Evolutionary conservation across 75 land plant species (phyloP).

Genomic region (Larix kaempferi): DNA sequence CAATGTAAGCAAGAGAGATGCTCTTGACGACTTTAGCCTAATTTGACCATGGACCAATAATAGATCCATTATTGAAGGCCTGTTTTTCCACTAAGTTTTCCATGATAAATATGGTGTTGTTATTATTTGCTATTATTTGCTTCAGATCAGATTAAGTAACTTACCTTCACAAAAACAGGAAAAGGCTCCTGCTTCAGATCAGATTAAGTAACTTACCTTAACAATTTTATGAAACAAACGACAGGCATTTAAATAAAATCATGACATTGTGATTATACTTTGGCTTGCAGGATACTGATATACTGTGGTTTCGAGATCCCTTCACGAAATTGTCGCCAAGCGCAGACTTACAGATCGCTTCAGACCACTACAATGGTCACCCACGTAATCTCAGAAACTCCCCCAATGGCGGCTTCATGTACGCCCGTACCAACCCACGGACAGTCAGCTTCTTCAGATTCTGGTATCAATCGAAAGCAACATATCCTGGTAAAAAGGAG

Average conservation of each 20-base stretch:
- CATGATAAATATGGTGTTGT: too few species aligned
- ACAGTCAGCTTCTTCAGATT: constrained; percentile 32
- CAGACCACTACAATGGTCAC: constrained; percentile 27
- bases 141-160: too few species aligned
- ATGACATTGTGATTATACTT: constrained; percentile 20
- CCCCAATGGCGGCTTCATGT: constrained; percentile 33
- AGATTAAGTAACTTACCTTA: constrained; percentile 47
- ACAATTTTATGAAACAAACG: constrained; percentile 39
- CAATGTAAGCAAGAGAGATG: too few species aligned
- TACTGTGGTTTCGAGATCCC: constrained; percentile 40
- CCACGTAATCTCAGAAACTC: constrained; percentile 17
- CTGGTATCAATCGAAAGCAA: constrained; percentile 25
- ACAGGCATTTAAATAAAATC: constrained; percentile 24
- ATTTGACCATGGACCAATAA: too few species aligned
- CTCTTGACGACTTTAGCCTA: too few species aligned
- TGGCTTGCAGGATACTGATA: constrained; percentile 53
- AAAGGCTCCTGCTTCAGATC: constrained; percentile 22
- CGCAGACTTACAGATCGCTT: constrained; percentile 32
- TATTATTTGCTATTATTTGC: too few species aligned
- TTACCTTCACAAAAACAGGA: too few species aligned
- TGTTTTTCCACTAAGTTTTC: too few species aligned
- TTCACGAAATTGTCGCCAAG: constrained; percentile 16
- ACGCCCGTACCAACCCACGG: constrained; percentile 17
- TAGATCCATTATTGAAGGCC: too few species aligned
- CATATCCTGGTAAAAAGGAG: constrained; percentile 26